Percentiles rank a stretch among this genome's conserved stretches.
Conservation (phyloP, 2,329 filamentous ascomycete species). For the Aureobasidium pullulans region DNA sequence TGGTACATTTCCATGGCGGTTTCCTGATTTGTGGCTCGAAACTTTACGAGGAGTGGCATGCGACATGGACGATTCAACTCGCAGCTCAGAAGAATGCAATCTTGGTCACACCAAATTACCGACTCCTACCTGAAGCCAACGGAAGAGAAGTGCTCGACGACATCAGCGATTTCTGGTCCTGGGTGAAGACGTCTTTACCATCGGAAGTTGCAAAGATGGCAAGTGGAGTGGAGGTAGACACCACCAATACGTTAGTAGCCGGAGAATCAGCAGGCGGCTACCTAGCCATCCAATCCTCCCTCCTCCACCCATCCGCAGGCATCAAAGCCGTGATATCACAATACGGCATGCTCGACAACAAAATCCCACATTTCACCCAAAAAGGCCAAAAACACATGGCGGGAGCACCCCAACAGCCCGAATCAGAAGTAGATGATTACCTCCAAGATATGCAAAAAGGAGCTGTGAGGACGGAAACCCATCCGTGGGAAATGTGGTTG, state of each 20-base stretch:
- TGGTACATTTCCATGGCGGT: constrained; percentile 40
- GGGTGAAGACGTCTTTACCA: constrained; percentile 26
- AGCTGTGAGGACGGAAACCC: constrained; percentile 11
- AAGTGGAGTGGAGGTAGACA: constrained; percentile 20
- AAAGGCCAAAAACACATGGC: constrained; percentile 12
- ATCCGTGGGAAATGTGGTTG: constrained; percentile 14
- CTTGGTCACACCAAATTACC: constrained; percentile 43
- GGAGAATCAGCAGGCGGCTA: constrained; percentile 35
- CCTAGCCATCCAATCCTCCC: constrained; percentile 28
- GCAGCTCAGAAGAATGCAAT: constrained; percentile 36
- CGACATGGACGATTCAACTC: constrained; percentile 31
- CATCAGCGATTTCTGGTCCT: constrained; percentile 42
- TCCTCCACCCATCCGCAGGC: background rate
- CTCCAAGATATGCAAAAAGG: constrained; percentile 12
- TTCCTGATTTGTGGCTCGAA: constrained; percentile 28
- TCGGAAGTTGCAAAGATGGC: constrained; percentile 14
- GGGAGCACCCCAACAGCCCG: constrained; percentile 11
- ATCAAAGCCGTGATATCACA: constrained; percentile 26
- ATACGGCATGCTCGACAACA: constrained; percentile 29
- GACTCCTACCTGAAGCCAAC: constrained; percentile 43
- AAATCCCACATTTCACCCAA: constrained; percentile 17
- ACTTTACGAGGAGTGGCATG: constrained; percentile 8
- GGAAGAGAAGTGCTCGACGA: constrained; percentile 43
- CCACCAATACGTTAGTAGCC: constrained; percentile 23
- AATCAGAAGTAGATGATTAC: constrained; percentile 10